Base-by-base conservation (phyloP, 345 rosid genomes). In the Populus ilicifolia region DNA sequence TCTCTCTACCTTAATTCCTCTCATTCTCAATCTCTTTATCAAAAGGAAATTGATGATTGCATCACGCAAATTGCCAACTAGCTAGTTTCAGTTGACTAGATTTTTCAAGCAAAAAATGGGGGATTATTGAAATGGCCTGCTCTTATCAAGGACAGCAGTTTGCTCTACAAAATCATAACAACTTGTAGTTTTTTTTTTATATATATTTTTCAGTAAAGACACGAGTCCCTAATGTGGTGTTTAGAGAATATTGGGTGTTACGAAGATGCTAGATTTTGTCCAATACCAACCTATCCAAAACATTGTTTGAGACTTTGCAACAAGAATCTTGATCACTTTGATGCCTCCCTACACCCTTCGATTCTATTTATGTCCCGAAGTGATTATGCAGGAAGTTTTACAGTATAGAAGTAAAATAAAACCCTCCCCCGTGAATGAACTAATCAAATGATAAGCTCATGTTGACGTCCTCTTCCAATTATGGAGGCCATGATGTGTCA, bases 211-310 rank as follows among this genome's bases (percentile, higher is more conserved):
- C 30, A 10, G 35, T 1, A 21, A 21, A 44, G 69, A 65, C 61
- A 44, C 1, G 52, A 64, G 13, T 20, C 20, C 9, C 18, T 21
- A 4, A 16, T 5, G 21, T 44, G 33, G 12, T 21, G 43, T 25
- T 13, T 14, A 18, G 36, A 65, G 65, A 54, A 68, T 43, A n/a
- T 61, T 59, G 56, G 44, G 72, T 27, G 39, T 17, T n/a, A 35
- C 68, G 16, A 75, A 75, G 83, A 83, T 82, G 81, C 83, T 52
- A 44, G 48, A 27, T 25, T 75, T 85, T 85, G 81, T 83, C 81
- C 8, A 41, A 3, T 76, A 46, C 62, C 17, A 64, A 18, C 36
- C 23, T 29, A 16, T 54, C 50, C 73, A 54, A 74, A 43, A 30
- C 33, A 27, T n/a, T 35, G 44, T 52, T 21, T 75, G 16, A 44